These are phyloP conservation scores for Bruguiera sexangula DNA, from an alignment of 345 rosid genomes.

Conservation along the genomic window DNA sequence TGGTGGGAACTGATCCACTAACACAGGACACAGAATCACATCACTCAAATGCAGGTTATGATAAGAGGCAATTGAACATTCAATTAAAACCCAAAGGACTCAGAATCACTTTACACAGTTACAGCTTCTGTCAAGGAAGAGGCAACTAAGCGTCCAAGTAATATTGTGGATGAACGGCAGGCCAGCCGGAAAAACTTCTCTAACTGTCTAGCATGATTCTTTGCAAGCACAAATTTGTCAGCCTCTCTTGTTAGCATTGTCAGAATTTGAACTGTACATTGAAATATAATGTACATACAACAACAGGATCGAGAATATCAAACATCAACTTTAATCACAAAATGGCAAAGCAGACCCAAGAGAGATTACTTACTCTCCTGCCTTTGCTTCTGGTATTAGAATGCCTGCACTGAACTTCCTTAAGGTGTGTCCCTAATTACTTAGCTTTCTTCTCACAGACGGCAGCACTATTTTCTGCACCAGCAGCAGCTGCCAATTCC, in stretches of 20 bases:
- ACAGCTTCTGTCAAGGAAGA: too few species aligned
- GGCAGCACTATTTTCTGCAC: conserved; percentile 32
- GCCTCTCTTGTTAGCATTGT: conserved; percentile 23
- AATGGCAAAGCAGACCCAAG: conserved; percentile 3
- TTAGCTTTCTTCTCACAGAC: conserved; percentile 56
- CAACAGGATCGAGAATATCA: background rate
- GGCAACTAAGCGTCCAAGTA: too few species aligned
- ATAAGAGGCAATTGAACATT: too few species aligned
- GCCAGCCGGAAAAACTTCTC: too few species aligned
- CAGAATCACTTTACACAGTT: too few species aligned
- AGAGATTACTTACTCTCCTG: background rate
- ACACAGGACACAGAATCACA: too few species aligned
- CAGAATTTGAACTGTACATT: conserved; percentile 29
- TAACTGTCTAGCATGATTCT: too few species aligned
- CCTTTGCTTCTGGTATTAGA: conserved; percentile 4
- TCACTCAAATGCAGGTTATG: too few species aligned
- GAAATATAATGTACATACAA: conserved; percentile 23
- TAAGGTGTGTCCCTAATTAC: conserved; percentile 14
- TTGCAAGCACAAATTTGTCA: background rate
- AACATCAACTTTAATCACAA: background rate
- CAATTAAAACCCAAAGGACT: too few species aligned
- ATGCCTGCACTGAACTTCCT: background rate
- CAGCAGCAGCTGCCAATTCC: conserved; percentile 64
- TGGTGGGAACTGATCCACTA: too few species aligned
- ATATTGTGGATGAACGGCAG: too few species aligned